These are phyloP conservation scores for Begonia fuchsioides DNA, from an alignment of 306 rosid genomes.

Conservation along the genomic window DNA sequence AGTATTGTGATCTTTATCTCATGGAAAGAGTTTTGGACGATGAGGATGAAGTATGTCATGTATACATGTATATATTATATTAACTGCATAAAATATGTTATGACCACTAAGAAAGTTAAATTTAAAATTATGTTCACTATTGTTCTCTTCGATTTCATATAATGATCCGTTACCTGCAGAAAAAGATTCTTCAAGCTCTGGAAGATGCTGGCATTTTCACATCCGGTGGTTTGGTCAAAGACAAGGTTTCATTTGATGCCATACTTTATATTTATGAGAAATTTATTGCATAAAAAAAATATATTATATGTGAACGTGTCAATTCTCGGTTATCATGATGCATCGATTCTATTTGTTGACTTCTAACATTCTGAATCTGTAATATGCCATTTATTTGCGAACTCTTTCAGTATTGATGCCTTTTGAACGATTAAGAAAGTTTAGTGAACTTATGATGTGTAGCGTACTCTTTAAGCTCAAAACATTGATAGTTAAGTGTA, in stretches of 20 bases:
- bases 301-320: no score
- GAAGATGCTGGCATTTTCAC: conserved; percentile 86
- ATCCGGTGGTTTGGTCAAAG: conserved; percentile 80
- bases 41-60: conserved; percentile 67
- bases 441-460: no score
- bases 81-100: no score
- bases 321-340: no score
- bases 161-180: conserved; percentile 31
- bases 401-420: no score
- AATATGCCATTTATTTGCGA: no score
- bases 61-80: no score
- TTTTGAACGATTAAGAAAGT: no score
- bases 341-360: no score
- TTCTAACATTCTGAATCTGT: no score
- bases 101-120: not conserved
- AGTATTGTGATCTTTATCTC: conserved; percentile 78
- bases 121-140: not conserved
- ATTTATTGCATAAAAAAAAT: not conserved
- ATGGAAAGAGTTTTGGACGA: conserved; percentile 92
- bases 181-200: conserved; percentile 67
- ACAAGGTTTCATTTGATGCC: conserved; percentile 24
- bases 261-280: not conserved
- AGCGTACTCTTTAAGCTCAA: no score
- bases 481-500: not conserved
- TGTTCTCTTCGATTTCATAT: not conserved